These are phyloP conservation scores for Isabelozyma pseudorhagii DNA, from an alignment of 805 yeast genomes.

Conservation along the genomic window DNA sequence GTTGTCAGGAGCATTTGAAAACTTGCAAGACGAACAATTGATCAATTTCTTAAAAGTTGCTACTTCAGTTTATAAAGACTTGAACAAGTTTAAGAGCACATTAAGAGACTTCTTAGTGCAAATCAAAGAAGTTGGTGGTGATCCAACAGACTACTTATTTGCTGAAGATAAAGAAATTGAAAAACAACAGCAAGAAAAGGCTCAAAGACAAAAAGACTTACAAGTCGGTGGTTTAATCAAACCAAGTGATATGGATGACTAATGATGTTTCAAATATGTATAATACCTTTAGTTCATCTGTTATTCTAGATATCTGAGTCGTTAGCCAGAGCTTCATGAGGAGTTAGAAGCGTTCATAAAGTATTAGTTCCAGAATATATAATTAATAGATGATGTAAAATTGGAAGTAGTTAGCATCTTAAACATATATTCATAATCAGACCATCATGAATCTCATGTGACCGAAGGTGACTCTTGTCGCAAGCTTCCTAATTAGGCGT, in stretches of 20 bases:
- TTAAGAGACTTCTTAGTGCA: slow-evolving; percentile 95
- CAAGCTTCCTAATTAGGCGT: no score
- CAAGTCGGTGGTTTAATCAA: slow-evolving; percentile 91
- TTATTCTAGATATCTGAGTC: neutral
- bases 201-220: slow-evolving; percentile 77
- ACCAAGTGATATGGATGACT: slow-evolving; percentile 90
- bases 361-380: no score
- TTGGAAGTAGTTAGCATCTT: no score
- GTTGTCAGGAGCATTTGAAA: slow-evolving; percentile 88
- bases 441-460: no score
- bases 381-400: no score
- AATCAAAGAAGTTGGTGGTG: slow-evolving; percentile 94
- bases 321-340: no score
- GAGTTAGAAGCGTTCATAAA: no score
- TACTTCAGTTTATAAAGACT: slow-evolving; percentile 69
- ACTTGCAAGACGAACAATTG: slow-evolving; percentile 79
- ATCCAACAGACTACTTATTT: slow-evolving; percentile 88
- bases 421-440: no score
- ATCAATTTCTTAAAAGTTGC: slow-evolving; percentile 77
- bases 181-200: slow-evolving; percentile 59
- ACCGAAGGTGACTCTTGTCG: no score
- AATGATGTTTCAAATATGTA: neutral
- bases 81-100: slow-evolving; percentile 72
- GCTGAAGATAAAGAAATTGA: slow-evolving; percentile 90
- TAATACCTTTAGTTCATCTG: neutral